Base-by-base conservation (phyloP, 805 yeast species). In the Torulaspora indica region DNA sequence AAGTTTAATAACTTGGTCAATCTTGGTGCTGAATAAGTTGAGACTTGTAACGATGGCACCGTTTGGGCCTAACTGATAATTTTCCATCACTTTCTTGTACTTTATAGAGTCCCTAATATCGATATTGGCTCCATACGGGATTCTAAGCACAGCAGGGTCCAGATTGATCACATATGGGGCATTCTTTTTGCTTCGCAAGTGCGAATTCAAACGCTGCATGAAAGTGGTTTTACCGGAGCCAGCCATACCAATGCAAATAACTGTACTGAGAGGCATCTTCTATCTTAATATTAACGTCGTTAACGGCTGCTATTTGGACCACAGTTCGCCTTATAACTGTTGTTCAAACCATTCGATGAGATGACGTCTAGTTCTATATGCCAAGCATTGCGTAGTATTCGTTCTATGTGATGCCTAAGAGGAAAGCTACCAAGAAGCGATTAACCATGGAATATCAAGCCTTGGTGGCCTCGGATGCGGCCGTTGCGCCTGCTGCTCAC, bases 31-130 rank as follows among this genome's bases (percentile, higher is more conserved):
- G 61, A 93, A 93, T 40, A 93, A 70, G 61, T 93, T 93, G 49
- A 93, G 72, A 15, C 96, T 87, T 0, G 98, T 93, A 52, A 95
- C 96, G 61, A 93, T 93, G 2, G 98, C 98, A 45, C 99, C 99
- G 61, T 93, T 93, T 10, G 99, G 99, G 0, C 99, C 99, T 46
- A 93, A 67, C 46, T 86, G 84, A 62, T 91, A 87, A 61, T 90
- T 90, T 56, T 89, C 93, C 98, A 91, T 93, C 35, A 93, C 98
- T 60, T 93, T 89, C 52, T 85, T 86, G 66, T 93, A 93, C 62
- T 93, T 91, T 48, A 93, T 87, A 0, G 97, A 86, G 66, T 93
- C 99, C 58, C 99, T 74, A 51, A 93, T 93, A 67, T 93, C 99
- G 49, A 93, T 89, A 61, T 93, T 89, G 33, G 95, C 84, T 14